phyloP scores from a whole-genome alignment of 2,329 filamentous ascomycete genomes.

The Cyphellophora attinorum region DNA sequence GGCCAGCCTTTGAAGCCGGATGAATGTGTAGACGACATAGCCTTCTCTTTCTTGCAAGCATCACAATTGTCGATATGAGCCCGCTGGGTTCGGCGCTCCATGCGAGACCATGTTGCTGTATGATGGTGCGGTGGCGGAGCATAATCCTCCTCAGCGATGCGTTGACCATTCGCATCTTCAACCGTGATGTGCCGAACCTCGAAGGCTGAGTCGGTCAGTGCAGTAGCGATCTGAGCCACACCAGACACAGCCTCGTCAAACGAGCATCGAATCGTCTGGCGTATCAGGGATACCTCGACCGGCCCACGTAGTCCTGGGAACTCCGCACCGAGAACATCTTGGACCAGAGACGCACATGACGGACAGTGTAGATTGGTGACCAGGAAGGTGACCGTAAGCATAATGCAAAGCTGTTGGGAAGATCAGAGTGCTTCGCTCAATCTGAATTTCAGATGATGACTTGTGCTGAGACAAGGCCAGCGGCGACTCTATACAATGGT shows the following conservation, averaged over 20 bases:
- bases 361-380: slow-evolving; percentile 40
- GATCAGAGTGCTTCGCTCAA: no score
- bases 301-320: slow-evolving; percentile 24
- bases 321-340: slow-evolving; percentile 29
- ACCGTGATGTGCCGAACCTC: slow-evolving; percentile 36
- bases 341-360: slow-evolving; percentile 37
- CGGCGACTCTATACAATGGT: no score
- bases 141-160: slow-evolving; percentile 27
- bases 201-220: slow-evolving; percentile 35
- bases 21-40: slow-evolving; percentile 20
- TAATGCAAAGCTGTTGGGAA: no score
- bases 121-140: slow-evolving; percentile 7
- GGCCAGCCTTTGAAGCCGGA: no score
- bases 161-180: slow-evolving; percentile 22
- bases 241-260: not conserved
- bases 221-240: slow-evolving; percentile 23
- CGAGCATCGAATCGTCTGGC: slow-evolving; percentile 32
- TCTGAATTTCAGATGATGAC: no score
- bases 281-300: slow-evolving; percentile 34
- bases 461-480: no score
- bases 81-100: slow-evolving; percentile 17
- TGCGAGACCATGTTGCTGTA: slow-evolving; percentile 6
- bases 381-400: slow-evolving; percentile 28
- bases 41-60: slow-evolving; percentile 35
- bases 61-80: slow-evolving; percentile 42